phyloP scores from a whole-genome alignment of 345 rosid genomes.

The Gynandropsis gynandra region DNA sequence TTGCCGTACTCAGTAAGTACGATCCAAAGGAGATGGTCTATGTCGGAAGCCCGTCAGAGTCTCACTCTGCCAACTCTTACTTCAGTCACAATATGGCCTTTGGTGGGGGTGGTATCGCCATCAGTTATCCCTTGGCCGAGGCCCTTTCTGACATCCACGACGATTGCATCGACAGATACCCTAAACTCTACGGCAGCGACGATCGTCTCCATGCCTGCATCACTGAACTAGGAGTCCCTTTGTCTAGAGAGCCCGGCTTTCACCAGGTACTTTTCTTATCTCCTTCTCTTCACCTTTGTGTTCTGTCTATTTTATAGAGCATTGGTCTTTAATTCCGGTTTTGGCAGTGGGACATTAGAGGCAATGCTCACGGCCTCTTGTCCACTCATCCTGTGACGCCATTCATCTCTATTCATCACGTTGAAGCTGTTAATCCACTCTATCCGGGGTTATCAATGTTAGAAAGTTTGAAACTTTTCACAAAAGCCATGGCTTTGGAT shows the following conservation, averaged over 20 bases:
- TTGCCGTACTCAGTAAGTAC: constrained; percentile 62
- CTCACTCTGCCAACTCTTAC: constrained; percentile 81
- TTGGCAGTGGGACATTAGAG: constrained; percentile 88
- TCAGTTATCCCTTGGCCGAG: constrained; percentile 68
- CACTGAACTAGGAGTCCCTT: constrained; percentile 83
- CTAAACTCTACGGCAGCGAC: constrained; percentile 79
- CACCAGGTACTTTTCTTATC: constrained; percentile 52
- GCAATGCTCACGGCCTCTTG: constrained; percentile 70
- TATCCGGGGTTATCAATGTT: constrained; percentile 63
- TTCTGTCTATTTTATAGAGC: neutral
- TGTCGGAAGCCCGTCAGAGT: constrained; percentile 75
- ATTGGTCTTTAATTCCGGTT: neutral
- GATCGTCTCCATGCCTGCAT: constrained; percentile 93
- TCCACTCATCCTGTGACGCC: constrained; percentile 81
- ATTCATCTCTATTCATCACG: constrained; percentile 78
- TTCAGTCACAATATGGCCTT: constrained; percentile 88
- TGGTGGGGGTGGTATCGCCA: constrained; percentile 97
- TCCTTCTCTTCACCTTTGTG: neutral
- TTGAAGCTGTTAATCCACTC: constrained; percentile 76
- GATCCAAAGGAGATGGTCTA: constrained; percentile 73
- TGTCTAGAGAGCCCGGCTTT: constrained; percentile 77
- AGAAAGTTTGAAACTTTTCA: constrained; percentile 69
- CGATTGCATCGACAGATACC: constrained; percentile 71
- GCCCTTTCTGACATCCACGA: constrained; percentile 65
- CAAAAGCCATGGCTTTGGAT: constrained; percentile 60